Base-by-base conservation (phyloP, 495 filamentous ascomycete species). In the Aspergillus incahuasiensis region DNA sequence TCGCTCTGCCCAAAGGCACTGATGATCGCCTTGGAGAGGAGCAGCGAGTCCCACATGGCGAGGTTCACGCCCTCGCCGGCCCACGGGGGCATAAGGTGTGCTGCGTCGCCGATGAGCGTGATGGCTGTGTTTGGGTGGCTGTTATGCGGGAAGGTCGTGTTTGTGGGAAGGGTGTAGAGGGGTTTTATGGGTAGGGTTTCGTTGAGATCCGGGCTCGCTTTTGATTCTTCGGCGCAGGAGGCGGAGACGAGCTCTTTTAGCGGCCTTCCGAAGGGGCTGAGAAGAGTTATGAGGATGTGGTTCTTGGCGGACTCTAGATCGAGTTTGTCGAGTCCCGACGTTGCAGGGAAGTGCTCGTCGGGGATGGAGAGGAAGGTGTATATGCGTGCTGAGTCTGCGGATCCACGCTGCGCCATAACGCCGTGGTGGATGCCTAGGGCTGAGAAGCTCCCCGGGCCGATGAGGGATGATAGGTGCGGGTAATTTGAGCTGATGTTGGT, bases 41-140 rank as follows among this genome's bases (percentile, higher is more conserved):
- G 65, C 60, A 83, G 59, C 5, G 84, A 78, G 60, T 87, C 83
- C 46, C 71, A 65, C 66, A 87, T 74, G 0, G 79, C 82, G 2
- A 79, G 57, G 51, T 87, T 85, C 16, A 85, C 80, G 2, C 84
- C 83, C 9, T 79, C 79, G 6, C 83, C 84, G 0, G 77, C 79
- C 58, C 80, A 83, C 0, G 82, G 82, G 2, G 76, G 79, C 82
- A 83, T 84, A 6, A 85, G 55, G 59, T 87, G 82, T 5, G 83
- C 84, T 5, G 84, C 80, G 65, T 86, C 83, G 4, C 84, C 84
- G 21, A 84, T 69, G 7, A 86, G 61, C 3, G 82, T 82, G 7
- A 49, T 28, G 8, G 8, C 18, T 1, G 79, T 66, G 9, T 76
- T 73, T 0, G 67, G 52, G 0, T 62, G 55, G 8, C 8, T 35